Conservation (phyloP, 768 basidiomycete genomes). For the Strobilomyces dryophilus region DNA sequence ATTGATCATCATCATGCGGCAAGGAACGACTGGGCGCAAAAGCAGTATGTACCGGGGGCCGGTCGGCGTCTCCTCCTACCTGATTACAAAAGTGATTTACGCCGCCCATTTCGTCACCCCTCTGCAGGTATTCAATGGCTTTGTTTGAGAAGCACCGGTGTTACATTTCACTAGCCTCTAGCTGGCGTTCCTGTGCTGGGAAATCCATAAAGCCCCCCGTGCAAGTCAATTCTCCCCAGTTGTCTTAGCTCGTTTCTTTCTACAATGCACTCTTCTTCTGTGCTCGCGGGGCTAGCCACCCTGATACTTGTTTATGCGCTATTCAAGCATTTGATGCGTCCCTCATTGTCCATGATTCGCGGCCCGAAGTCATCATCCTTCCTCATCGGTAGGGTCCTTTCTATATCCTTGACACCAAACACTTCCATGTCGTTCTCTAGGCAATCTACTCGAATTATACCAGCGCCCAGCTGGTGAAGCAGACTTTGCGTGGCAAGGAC, state of each 20-base stretch:
- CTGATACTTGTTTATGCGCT: neutral
- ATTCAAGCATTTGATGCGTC: neutral
- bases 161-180: neutral
- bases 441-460: slow-evolving; percentile 23
- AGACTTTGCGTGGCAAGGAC: slow-evolving; percentile 28
- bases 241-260: neutral
- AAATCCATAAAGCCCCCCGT: neutral
- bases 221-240: neutral
- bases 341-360: slow-evolving; percentile 11
- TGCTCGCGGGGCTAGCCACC: neutral
- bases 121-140: neutral
- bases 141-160: neutral
- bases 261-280: neutral
- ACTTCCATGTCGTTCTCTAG: slow-evolving; percentile 10
- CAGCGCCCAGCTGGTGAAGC: slow-evolving; percentile 24
- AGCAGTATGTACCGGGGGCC: neutral
- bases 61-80: neutral
- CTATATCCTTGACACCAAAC: slow-evolving; percentile 1
- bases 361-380: slow-evolving; percentile 16
- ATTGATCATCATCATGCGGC: neutral
- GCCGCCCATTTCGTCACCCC: neutral
- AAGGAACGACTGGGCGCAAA: neutral
- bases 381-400: slow-evolving; percentile 8
- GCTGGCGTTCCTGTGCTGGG: neutral
- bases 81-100: neutral